These are phyloP conservation scores for Termitomyces sp. DNA, from an alignment of 768 basidiomycete species.

Conservation along the genomic window DNA sequence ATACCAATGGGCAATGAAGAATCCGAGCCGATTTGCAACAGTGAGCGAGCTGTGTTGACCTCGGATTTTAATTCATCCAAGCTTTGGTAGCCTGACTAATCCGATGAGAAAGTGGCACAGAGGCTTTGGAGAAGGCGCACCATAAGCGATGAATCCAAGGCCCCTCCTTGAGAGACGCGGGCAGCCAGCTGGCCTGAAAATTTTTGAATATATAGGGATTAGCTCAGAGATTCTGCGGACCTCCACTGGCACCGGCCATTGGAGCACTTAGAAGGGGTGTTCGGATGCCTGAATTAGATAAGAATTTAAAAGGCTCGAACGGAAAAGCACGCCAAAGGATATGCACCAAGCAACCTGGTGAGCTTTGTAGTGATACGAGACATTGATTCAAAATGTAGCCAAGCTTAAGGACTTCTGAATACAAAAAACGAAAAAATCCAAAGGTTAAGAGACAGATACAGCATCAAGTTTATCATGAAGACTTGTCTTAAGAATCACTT, in stretches of 20 bases:
- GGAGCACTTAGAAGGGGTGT: conserved; percentile 60
- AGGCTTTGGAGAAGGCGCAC: conserved; percentile 23
- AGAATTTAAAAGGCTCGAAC: background rate
- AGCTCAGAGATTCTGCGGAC: conserved; percentile 19
- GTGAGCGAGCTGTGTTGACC: conserved; percentile 44
- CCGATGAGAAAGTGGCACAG: background rate
- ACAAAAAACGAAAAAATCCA: no score
- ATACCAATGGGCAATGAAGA: conserved; percentile 56
- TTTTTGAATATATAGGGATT: background rate
- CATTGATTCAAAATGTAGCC: conserved; percentile 7
- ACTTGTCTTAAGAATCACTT: no score
- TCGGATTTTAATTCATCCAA: conserved; percentile 42
- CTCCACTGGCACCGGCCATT: conserved; percentile 70
- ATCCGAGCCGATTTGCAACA: conserved; percentile 28
- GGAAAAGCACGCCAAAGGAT: background rate
- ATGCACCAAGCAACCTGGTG: conserved; percentile 46
- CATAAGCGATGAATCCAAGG: conserved; percentile 69
- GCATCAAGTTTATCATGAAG: no score
- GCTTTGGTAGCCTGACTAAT: conserved; percentile 38
- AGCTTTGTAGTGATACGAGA: conserved; percentile 33
- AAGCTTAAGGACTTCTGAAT: background rate
- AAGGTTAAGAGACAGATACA: no score
- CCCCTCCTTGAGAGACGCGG: conserved; percentile 64
- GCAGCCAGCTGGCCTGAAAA: conserved; percentile 44
- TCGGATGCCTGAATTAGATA: conserved; percentile 35